Conservation (phyloP, 345 rosid species). For the Arabis hirsuta region DNA sequence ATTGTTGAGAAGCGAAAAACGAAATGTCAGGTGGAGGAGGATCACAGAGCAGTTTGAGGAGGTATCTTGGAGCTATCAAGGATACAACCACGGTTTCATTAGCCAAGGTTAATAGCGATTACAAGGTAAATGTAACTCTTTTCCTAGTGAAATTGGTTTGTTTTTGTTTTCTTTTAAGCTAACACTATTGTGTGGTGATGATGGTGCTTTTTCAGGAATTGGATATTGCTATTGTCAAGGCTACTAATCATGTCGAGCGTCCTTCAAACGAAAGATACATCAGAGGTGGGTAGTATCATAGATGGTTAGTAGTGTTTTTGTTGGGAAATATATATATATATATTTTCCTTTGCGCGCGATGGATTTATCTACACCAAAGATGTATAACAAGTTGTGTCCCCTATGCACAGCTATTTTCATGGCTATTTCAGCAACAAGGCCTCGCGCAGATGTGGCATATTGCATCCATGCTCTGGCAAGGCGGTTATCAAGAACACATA, state of each 20-base stretch:
- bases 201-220: slow-evolving; percentile 60
- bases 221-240: slow-evolving; percentile 95
- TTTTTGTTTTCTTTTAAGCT: background rate
- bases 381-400: background rate
- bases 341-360: background rate
- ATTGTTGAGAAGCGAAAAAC: slow-evolving; percentile 46
- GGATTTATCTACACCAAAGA: background rate
- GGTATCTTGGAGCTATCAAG: slow-evolving; percentile 95
- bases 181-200: slow-evolving; percentile 13
- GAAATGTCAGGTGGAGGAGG: slow-evolving; percentile 87
- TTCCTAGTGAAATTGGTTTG: background rate
- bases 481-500: slow-evolving; percentile 84
- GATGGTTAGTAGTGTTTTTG: slow-evolving; percentile 35
- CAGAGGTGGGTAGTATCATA: slow-evolving; percentile 57
- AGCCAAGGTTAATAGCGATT: slow-evolving; percentile 96
- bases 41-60: slow-evolving; percentile 85
- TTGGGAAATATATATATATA: too few species aligned
- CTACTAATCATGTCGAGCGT: slow-evolving; percentile 92
- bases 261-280: slow-evolving; percentile 91
- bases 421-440: slow-evolving; percentile 94
- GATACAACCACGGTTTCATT: slow-evolving; percentile 96
- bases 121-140: slow-evolving; percentile 60
- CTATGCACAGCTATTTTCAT: slow-evolving; percentile 86
- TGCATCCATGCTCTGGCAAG: slow-evolving; percentile 94
- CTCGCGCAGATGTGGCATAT: slow-evolving; percentile 98